phyloP scores from a whole-genome alignment of 2,329 filamentous ascomycete genomes.

The Alternaria longipes region DNA sequence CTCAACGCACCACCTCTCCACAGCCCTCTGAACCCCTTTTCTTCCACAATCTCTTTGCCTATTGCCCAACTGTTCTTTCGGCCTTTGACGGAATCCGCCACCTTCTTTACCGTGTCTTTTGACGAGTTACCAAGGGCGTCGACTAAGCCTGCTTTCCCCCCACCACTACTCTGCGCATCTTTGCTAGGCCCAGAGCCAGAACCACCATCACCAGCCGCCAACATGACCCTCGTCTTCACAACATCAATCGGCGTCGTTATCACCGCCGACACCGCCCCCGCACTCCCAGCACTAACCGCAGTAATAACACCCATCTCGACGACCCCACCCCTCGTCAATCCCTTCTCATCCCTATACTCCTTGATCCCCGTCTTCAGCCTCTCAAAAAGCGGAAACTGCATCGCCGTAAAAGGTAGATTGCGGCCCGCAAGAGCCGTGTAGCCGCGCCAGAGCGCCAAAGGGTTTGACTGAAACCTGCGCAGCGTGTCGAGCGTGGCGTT shows the following conservation, averaged over 20 bases:
- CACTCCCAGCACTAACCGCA: constrained; percentile 75
- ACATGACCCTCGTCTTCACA: constrained; percentile 89
- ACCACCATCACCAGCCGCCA: constrained; percentile 57
- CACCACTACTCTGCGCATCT: constrained; percentile 19
- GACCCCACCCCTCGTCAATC: constrained; percentile 56
- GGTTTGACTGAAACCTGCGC: constrained; percentile 64
- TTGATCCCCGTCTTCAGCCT: constrained; percentile 66
- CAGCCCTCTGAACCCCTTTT: constrained; percentile 75
- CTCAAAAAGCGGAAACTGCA: constrained; percentile 91
- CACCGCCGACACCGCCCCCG: constrained; percentile 77
- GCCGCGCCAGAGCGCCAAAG: constrained; percentile 69
- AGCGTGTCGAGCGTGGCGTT: constrained; percentile 67
- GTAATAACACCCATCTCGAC: constrained; percentile 76
- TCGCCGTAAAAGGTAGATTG: constrained; percentile 85
- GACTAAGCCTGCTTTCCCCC: constrained; percentile 33
- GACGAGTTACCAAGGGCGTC: constrained; percentile 55
- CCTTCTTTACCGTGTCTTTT: background rate
- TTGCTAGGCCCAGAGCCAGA: too few relatives aligned
- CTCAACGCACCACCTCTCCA: constrained; percentile 80
- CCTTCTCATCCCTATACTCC: constrained; percentile 53
- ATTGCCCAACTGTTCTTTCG: constrained; percentile 63
- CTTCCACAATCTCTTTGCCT: constrained; percentile 69
- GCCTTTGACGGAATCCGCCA: constrained; percentile 22
- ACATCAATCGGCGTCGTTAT: constrained; percentile 92
- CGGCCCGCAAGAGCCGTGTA: constrained; percentile 83